A percentile compares a stretch with the other conserved stretches of the same genome.
Conservation (phyloP, 140 eudicot genomes). For the Cichorium intybus region DNA sequence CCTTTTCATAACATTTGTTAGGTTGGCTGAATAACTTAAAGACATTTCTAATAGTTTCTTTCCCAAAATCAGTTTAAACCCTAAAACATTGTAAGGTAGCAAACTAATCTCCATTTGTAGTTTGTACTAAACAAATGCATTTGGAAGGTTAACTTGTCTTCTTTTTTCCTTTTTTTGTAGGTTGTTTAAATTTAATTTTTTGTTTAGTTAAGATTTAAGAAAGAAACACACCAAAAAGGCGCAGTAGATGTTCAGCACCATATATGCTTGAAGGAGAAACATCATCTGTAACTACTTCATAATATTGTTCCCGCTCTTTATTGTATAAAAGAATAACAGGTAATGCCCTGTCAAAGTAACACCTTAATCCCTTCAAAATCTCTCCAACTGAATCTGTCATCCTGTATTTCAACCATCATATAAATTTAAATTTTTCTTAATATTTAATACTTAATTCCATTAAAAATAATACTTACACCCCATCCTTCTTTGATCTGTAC, state of each 20-base stretch:
- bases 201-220: neutral
- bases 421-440: too few relatives aligned
- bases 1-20: too few relatives aligned
- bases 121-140: slow-evolving; percentile 8
- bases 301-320: slow-evolving; percentile 75
- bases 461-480: slow-evolving; percentile 51
- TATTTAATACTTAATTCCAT: neutral
- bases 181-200: neutral
- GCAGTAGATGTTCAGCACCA: slow-evolving; percentile 96
- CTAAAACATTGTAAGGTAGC: neutral
- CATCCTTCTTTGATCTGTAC: slow-evolving; percentile 69
- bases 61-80: too few relatives aligned
- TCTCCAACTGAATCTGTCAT: slow-evolving; percentile 60
- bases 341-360: slow-evolving; percentile 78
- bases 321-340: slow-evolving; percentile 74
- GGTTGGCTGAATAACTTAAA: too few relatives aligned
- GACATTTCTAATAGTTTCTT: too few relatives aligned
- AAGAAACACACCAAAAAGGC: slow-evolving; percentile 77
- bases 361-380: slow-evolving; percentile 76
- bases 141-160: slow-evolving; percentile 1
- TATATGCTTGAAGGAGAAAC: slow-evolving; percentile 78
- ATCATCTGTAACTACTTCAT: slow-evolving; percentile 44
- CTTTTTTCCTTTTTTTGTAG: too few relatives aligned
- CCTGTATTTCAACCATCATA: slow-evolving; percentile 43
- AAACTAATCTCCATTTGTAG: neutral